Base-by-base conservation (phyloP, 106 monocot genomes). In the Dendrobium catenatum region DNA sequence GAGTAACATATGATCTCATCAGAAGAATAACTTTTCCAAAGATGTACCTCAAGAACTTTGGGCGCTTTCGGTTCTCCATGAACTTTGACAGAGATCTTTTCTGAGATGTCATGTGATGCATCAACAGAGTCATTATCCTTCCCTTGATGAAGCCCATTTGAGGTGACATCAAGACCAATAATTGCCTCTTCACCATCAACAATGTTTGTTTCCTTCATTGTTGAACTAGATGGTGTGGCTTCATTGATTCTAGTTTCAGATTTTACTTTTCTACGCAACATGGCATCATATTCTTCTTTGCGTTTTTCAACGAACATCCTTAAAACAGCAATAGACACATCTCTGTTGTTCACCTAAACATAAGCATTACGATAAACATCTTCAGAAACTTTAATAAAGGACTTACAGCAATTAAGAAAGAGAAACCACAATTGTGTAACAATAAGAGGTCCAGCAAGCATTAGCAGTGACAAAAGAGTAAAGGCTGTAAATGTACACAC, bases 281-380 rank as follows among this genome's bases (percentile, higher is more conserved):
- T 78, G 64, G 88, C 86, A 44, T 79, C 86, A 80, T 93, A 87
- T 75, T 98, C 97, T 87, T 98, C 97, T 80, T 93, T 93, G 51
- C 85, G 82, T 76, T 89, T 92, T 42, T 72, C 78, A 68, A 93
- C 82, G 51, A 89, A 94, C 31, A 89, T 88, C 77, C 97, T 92
- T 76, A 98, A 84, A 66, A 94, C 89, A 77, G 92, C 94, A 89
- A 98, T 88, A 10, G 97, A 98, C 88, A 98, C 94, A 46, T 98
- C 97, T 83, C 97, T 89, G 66, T 98, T 98, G 78, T 98, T 92
- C 43, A 98, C 97, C 97, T 98, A 83, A 77, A 76, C 33, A 83
- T 15, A 86, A 42, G 17, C 41, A 76, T 11, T 33, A 76, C 18
- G 64, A 46, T 42, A 13, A 76, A 49, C 46, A 51, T 13, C 8